Conservation (phyloP, 495 filamentous ascomycete genomes). For the Talaromyces nanjingensis region DNA sequence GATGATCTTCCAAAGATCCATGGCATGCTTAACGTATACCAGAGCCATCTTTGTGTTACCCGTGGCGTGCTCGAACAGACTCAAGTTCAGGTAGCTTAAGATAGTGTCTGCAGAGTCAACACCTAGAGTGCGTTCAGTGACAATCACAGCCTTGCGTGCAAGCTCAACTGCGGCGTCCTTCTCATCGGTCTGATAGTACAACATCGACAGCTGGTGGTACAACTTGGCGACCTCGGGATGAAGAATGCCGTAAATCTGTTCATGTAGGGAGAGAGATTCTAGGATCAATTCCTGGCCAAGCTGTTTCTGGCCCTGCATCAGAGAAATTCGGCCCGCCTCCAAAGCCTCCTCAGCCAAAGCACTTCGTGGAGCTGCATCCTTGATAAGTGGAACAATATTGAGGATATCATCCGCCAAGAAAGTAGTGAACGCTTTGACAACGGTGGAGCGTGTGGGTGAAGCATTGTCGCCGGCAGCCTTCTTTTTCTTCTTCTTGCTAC, state of each 20-base stretch:
- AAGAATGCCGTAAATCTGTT: conserved; percentile 97
- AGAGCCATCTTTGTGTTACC: conserved; percentile 82
- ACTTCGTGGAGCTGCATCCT: conserved; percentile 85
- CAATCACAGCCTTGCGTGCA: conserved; percentile 91
- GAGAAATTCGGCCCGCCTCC: conserved; percentile 89
- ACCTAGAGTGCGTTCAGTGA: conserved; percentile 89
- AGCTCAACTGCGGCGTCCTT: conserved; percentile 92
- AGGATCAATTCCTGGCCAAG: conserved; percentile 92
- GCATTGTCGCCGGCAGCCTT: conserved; percentile 42
- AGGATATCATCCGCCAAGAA: conserved; percentile 81
- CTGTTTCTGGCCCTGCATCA: conserved; percentile 91
- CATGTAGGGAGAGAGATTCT: conserved; percentile 91
- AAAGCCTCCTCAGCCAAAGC: conserved; percentile 90
- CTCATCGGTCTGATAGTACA: conserved; percentile 93
- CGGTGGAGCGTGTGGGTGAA: conserved; percentile 42
- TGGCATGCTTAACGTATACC: conserved; percentile 80
- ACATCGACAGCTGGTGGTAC: conserved; percentile 89
- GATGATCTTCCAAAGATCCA: conserved; percentile 95
- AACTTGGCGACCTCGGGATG: conserved; percentile 95
- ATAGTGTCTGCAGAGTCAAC: conserved; percentile 92
- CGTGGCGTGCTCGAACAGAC: conserved; percentile 86
- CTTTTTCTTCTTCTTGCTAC: conserved; percentile 81
- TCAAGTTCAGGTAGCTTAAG: conserved; percentile 89
- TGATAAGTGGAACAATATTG: conserved; percentile 87
- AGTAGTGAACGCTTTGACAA: conserved; percentile 44